phyloP scores from a whole-genome alignment of 148 eudicot species.

The Cornus controversa region DNA sequence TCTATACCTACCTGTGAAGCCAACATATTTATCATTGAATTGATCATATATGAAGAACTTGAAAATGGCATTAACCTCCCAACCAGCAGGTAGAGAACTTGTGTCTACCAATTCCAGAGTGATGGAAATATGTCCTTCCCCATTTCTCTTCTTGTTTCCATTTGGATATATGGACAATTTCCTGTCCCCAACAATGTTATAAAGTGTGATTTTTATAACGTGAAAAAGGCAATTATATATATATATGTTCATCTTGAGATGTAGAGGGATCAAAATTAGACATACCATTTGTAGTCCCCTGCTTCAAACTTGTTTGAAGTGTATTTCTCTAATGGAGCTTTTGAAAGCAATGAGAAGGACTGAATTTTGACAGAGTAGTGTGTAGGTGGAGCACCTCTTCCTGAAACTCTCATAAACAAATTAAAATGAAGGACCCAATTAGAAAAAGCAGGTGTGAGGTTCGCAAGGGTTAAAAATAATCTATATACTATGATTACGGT shows the following conservation, averaged over 20 bases:
- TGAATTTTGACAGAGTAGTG: conserved; percentile 19
- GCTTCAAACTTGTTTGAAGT: conserved; percentile 27
- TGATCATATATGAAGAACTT: conserved; percentile 18
- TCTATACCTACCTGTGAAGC: conserved; percentile 3
- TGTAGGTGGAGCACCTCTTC: conserved; percentile 18
- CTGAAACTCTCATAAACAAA: background rate
- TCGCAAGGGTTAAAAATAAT: too few relatives aligned
- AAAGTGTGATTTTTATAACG: background rate
- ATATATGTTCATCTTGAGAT: too few relatives aligned
- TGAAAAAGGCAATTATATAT: too few relatives aligned
- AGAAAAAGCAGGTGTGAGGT: too few relatives aligned
- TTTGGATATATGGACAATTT: conserved; percentile 14
- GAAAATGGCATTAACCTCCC: conserved; percentile 22
- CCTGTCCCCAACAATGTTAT: conserved; percentile 11
- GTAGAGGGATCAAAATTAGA: too few relatives aligned
- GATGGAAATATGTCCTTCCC: conserved; percentile 19
- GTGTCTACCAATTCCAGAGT: conserved; percentile 14
- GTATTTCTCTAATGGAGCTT: conserved; percentile 20
- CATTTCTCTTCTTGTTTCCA: conserved; percentile 20
- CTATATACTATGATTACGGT: too few relatives aligned
- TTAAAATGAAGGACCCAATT: background rate
- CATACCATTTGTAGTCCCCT: conserved; percentile 25
- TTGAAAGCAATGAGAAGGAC: conserved; percentile 10
- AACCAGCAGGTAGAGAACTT: conserved; percentile 17
- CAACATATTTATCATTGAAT: conserved; percentile 8